Conservation (phyloP, 1,284 basidiomycete species). For the Vanrija sp. region DNA sequence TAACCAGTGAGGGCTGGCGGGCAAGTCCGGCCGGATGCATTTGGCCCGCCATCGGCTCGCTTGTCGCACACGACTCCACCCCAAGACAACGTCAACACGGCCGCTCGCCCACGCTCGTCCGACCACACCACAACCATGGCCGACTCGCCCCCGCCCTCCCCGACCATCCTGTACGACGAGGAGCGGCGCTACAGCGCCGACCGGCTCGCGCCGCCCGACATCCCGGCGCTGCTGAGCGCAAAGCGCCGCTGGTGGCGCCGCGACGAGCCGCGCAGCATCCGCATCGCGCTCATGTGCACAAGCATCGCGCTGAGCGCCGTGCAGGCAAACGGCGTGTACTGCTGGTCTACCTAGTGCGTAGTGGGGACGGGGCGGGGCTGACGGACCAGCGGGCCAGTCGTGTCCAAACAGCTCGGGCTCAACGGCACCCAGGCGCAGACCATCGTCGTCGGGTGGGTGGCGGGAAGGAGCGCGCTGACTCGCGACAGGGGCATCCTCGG, state of each 20-base stretch:
- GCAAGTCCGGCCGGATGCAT: too few species aligned
- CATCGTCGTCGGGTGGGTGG: constrained; percentile 44
- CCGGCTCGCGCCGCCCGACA: constrained; percentile 27
- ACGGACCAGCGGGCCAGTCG: constrained; percentile 39
- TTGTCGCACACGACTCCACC: too few species aligned
- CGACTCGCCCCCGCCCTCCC: neutral
- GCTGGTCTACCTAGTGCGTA: constrained; percentile 47
- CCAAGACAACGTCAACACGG: too few species aligned
- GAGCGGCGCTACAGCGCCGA: constrained; percentile 1
- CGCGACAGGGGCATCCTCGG: constrained; percentile 44
- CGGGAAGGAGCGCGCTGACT: neutral
- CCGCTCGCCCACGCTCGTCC: too few species aligned
- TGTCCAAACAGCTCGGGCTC: constrained; percentile 32
- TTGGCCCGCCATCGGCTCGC: too few species aligned
- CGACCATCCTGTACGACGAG: constrained; percentile 5
- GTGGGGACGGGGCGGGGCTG: neutral
- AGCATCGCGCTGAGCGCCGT: constrained; percentile 37
- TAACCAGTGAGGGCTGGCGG: too few species aligned
- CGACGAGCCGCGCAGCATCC: constrained; percentile 24
- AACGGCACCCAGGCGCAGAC: constrained; percentile 41
- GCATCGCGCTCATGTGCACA: constrained; percentile 35
- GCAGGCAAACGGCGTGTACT: constrained; percentile 50
- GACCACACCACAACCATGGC: too few species aligned
- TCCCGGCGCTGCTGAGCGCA: constrained; percentile 22
- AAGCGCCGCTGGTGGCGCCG: constrained; percentile 29